These are phyloP conservation scores for Penicillium sp. DNA, from an alignment of 2,329 filamentous ascomycete species.

Conservation along the genomic window DNA sequence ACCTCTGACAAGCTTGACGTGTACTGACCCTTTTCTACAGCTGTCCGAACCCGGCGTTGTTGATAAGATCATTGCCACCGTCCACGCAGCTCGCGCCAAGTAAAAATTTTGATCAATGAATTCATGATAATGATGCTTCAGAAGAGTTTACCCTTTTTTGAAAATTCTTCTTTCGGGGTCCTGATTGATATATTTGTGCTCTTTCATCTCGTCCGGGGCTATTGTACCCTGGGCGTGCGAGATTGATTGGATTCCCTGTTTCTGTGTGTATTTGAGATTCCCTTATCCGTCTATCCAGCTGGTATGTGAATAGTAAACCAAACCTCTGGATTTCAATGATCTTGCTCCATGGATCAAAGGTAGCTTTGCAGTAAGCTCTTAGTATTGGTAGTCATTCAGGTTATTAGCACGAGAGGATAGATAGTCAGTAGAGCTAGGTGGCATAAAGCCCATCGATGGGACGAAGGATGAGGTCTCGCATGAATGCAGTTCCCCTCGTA, in stretches of 20 bases:
- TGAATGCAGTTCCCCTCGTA: neutral
- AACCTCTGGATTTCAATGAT: constrained; percentile 5
- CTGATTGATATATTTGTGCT: neutral
- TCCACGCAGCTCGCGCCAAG: constrained; percentile 59
- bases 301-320: constrained; percentile 21
- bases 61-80: constrained; percentile 80
- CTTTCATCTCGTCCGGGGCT: neutral
- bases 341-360: neutral
- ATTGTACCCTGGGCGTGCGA: neutral
- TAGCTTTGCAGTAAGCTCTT: neutral
- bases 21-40: constrained; percentile 46
- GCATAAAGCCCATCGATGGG: neutral
- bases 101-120: constrained; percentile 26
- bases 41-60: constrained; percentile 89
- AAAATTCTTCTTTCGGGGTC: neutral
- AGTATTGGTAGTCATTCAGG: neutral
- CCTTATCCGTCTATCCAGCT: constrained; percentile 20
- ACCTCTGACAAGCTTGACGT: neutral
- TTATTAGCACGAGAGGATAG: neutral
- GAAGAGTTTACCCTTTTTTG: constrained; percentile 9
- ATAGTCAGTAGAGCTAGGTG: neutral
- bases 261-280: constrained; percentile 28
- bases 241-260: constrained; percentile 7
- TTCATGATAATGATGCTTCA: constrained; percentile 27
- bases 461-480: neutral